Evolutionary conservation across 768 basidiomycete genomes (phyloP), one percentile per base, ranked within the genome.

Genomic region (Albatrellus ellisii): DNA sequence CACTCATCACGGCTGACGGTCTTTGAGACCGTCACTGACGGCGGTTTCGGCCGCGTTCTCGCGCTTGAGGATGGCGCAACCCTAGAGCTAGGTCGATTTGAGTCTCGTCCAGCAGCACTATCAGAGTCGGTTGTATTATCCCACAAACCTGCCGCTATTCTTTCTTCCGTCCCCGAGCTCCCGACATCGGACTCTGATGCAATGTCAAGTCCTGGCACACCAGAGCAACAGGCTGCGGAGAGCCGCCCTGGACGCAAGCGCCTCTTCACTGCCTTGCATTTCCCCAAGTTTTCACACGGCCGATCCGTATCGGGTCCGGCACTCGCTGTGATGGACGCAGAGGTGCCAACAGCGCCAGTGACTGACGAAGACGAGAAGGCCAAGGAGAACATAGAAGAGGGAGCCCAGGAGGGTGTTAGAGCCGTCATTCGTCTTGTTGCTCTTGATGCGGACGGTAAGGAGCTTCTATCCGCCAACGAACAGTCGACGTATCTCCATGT

Each of bases 401-500:
- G 72, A 17, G 25, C 35, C 22, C 59, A 60, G n/a, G 68, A 60
- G 39, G 88, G 87, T 10, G 79, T 92, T 26, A 73, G 77, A 46
- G 72, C 87, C 14, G 72, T 76, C 15, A 92, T 97, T 49, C 69
- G 75, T 22, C 68, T 95, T 27, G 81, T 79, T 15, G 91, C 88
- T 4, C 64, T 92, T 22, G 87, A 90, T 43, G 78, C 77, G 36
- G 70, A 79, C 26, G 84, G 80, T 45, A 68, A 69, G 48, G 75
- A 75, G 50, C 61, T 91, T 17, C 60, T 71, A 4, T 70, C 74
- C 4, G 68, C 71, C 4, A 97, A 97, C 54, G 84, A 90, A 46
- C 91, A 97, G 58, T 71, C 76, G 26, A 94, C 90, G 0, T 92
- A 91, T 57, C 66, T 95, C 34, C 83, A 90, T 43, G 72, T 97